These are phyloP conservation scores for Colletotrichum musae DNA, from an alignment of 2,329 filamentous ascomycete genomes.

Conservation along the genomic window DNA sequence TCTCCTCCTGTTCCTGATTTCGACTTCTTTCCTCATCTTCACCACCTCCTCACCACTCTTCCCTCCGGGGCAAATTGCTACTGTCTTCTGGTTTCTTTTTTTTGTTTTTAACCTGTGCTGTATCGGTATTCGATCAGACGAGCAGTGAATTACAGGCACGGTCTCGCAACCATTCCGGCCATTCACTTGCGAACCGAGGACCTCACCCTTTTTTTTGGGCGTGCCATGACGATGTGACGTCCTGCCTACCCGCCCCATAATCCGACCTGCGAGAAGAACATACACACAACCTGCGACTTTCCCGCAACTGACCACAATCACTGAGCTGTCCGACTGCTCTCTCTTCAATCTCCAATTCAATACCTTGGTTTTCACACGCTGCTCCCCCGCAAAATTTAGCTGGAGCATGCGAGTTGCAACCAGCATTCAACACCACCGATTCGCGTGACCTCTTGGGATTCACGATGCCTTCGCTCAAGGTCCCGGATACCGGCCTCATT, in stretches of 20 bases:
- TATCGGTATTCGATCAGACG: slow-evolving; percentile 11
- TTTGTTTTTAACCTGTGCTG: slow-evolving; percentile 6
- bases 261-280: slow-evolving; percentile 35
- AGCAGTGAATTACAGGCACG: slow-evolving; percentile 9
- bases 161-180: slow-evolving; percentile 10
- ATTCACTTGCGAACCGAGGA: slow-evolving; percentile 27
- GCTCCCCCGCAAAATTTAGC: slow-evolving; percentile 4
- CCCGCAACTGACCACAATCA: slow-evolving; percentile 17
- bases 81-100: slow-evolving; percentile 10
- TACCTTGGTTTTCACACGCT: background rate
- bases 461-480: slow-evolving; percentile 67
- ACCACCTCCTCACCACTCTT: slow-evolving; percentile 24
- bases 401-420: slow-evolving; percentile 38
- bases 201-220: slow-evolving; percentile 13
- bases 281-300: slow-evolving; percentile 23
- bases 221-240: slow-evolving; percentile 40
- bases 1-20: slow-evolving; percentile 32
- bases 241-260: slow-evolving; percentile 38
- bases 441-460: slow-evolving; percentile 31
- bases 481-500: slow-evolving; percentile 71
- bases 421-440: slow-evolving; percentile 19
- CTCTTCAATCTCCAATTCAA: slow-evolving; percentile 8
- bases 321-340: slow-evolving; percentile 1
- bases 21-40: slow-evolving; percentile 36
- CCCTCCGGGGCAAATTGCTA: slow-evolving; percentile 19